Percentiles rank a stretch among this genome's conserved stretches.
Conservation (phyloP, 2,329 filamentous ascomycete species). For the Claviceps fusiformis region DNA sequence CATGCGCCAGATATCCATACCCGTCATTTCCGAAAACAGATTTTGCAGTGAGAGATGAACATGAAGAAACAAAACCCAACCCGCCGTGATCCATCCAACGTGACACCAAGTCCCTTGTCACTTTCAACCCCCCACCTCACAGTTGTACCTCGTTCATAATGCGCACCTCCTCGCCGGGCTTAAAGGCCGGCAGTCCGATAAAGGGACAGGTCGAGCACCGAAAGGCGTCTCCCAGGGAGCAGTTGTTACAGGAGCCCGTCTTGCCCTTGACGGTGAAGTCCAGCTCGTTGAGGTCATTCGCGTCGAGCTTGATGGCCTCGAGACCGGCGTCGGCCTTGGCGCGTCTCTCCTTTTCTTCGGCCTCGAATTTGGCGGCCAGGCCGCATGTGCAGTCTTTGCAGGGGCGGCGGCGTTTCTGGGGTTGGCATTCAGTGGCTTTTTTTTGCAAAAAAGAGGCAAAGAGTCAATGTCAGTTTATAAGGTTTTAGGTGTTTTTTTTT, state of each 20-base stretch:
- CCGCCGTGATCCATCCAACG: too few species aligned
- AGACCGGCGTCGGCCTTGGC: slow-evolving; percentile 54
- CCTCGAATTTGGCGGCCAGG: slow-evolving; percentile 69
- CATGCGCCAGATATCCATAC: neutral
- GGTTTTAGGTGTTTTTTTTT: neutral
- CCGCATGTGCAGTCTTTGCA: slow-evolving; percentile 98
- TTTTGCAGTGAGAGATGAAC: neutral
- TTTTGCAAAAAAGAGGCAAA: neutral
- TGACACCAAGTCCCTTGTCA: neutral
- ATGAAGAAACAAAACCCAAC: neutral
- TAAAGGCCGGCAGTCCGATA: slow-evolving; percentile 87
- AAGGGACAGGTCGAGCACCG: slow-evolving; percentile 64
- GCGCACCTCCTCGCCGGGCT: slow-evolving; percentile 87
- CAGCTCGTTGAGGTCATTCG: slow-evolving; percentile 69
- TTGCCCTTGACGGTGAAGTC: slow-evolving; percentile 98
- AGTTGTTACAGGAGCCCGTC: slow-evolving; percentile 88
- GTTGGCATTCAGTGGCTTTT: slow-evolving; percentile 68
- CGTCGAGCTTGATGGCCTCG: slow-evolving; percentile 54
- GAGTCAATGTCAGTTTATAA: neutral
- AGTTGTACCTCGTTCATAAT: slow-evolving; percentile 80
- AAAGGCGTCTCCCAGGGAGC: slow-evolving; percentile 83
- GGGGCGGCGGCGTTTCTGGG: slow-evolving; percentile 80
- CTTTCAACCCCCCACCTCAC: slow-evolving; percentile 22
- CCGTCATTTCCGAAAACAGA: neutral
- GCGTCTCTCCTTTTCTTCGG: slow-evolving; percentile 66